phyloP scores from a whole-genome alignment of 176 grass and related monocot species.

The Chloris gayana region DNA sequence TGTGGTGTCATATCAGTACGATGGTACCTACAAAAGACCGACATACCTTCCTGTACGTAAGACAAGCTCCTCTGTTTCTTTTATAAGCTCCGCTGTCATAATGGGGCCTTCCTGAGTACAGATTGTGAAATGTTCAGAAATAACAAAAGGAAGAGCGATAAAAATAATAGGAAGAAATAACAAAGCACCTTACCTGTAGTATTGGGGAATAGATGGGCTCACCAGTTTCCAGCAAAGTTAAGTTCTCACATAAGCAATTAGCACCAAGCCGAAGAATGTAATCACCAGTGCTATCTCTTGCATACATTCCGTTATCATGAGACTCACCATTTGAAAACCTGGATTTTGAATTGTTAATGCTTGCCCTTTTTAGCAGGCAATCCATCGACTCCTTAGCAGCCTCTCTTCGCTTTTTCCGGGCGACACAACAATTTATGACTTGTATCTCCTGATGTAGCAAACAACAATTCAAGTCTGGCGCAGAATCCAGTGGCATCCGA shows the following conservation, averaged over 20 bases:
- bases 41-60: constrained; percentile 88
- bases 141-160: constrained; percentile 17
- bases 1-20: neutral
- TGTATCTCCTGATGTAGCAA: constrained; percentile 95
- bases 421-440: constrained; percentile 99
- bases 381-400: constrained; percentile 67
- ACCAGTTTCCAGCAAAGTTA: constrained; percentile 89
- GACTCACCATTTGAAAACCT: constrained; percentile 28
- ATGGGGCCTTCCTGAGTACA: constrained; percentile 86
- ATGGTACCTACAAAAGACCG: constrained; percentile 10
- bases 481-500: constrained; percentile 69
- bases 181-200: constrained; percentile 65
- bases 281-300: constrained; percentile 63
- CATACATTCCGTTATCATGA: constrained; percentile 52
- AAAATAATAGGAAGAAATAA: neutral
- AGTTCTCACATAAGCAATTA: constrained; percentile 53
- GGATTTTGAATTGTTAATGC: constrained; percentile 34
- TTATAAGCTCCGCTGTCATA: constrained; percentile 97
- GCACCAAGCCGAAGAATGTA: constrained; percentile 83
- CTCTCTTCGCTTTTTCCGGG: constrained; percentile 76
- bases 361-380: constrained; percentile 53
- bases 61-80: constrained; percentile 96
- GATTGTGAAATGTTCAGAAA: constrained; percentile 34
- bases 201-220: constrained; percentile 81
- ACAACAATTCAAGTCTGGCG: constrained; percentile 90